phyloP scores from a whole-genome alignment of 176 grass and related monocot genomes.

The Avena eriantha region DNA sequence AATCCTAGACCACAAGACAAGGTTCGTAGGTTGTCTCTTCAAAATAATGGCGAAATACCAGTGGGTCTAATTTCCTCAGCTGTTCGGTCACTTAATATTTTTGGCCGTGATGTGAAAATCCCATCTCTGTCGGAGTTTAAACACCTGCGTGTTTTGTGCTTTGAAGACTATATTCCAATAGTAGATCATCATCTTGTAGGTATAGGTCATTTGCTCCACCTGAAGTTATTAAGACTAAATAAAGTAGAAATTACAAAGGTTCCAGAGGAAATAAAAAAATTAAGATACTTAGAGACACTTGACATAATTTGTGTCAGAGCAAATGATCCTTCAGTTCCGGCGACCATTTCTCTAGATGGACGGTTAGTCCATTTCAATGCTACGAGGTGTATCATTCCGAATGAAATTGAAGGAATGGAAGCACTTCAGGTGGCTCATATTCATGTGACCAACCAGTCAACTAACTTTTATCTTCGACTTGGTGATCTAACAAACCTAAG shows the following conservation, averaged over 20 bases:
- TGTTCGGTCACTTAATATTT: neutral
- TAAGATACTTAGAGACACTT: neutral
- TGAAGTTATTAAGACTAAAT: neutral
- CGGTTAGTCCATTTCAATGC: neutral
- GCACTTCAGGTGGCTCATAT: no score
- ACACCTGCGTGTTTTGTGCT: neutral
- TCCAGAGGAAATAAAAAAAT: neutral
- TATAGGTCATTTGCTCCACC: neutral
- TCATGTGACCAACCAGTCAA: no score
- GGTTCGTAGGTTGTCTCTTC: neutral
- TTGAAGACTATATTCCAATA: neutral
- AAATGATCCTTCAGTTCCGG: neutral
- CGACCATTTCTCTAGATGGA: neutral
- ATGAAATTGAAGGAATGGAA: neutral
- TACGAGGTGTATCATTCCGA: neutral
- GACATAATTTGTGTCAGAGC: neutral
- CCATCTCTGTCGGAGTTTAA: neutral
- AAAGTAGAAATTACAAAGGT: accelerated
- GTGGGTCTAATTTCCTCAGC: neutral
- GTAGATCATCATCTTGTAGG: neutral
- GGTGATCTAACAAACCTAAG: no score
- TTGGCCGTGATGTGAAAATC: neutral
- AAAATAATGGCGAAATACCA: neutral
- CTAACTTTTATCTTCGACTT: no score
- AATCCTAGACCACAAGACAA: neutral